Conservation (phyloP, 345 rosid species). For the Punica granatum region DNA sequence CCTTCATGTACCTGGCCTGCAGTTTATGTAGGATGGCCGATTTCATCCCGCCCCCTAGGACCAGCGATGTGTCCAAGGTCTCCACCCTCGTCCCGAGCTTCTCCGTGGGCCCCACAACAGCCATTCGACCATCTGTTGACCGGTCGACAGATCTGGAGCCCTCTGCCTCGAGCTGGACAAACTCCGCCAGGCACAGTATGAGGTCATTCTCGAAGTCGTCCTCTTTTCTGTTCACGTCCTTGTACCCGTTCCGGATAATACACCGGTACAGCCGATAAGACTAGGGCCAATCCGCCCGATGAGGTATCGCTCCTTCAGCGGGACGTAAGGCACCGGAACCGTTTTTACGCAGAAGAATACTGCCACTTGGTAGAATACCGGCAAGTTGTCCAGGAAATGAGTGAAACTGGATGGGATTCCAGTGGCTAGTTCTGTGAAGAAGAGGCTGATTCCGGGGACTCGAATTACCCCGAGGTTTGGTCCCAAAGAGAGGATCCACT, state of each 20-base stretch:
- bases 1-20: constrained; percentile 56
- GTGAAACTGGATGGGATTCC: constrained; percentile 81
- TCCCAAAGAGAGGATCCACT: constrained; percentile 66
- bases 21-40: constrained; percentile 50
- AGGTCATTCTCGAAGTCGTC: constrained; percentile 75
- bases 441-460: constrained; percentile 88
- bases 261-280: constrained; percentile 84
- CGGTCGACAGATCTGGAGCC: constrained; percentile 44
- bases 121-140: constrained; percentile 59
- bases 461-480: constrained; percentile 83
- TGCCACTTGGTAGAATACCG: constrained; percentile 83
- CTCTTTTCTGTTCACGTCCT: constrained; percentile 61
- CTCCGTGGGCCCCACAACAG: constrained; percentile 72
- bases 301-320: constrained; percentile 74
- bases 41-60: constrained; percentile 34
- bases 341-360: constrained; percentile 83
- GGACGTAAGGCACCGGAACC: constrained; percentile 77
- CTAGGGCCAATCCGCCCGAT: constrained; percentile 87
- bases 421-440: constrained; percentile 69
- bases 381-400: constrained; percentile 75
- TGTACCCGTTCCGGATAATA: constrained; percentile 80
- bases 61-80: constrained; percentile 12
- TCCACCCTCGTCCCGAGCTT: constrained; percentile 63
- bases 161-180: constrained; percentile 88
- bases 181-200: constrained; percentile 85